A percentile compares a stretch with the other conserved stretches of the same genome.
Conservation (phyloP, 768 basidiomycete species). For the Lactifluus subvellereus region DNA sequence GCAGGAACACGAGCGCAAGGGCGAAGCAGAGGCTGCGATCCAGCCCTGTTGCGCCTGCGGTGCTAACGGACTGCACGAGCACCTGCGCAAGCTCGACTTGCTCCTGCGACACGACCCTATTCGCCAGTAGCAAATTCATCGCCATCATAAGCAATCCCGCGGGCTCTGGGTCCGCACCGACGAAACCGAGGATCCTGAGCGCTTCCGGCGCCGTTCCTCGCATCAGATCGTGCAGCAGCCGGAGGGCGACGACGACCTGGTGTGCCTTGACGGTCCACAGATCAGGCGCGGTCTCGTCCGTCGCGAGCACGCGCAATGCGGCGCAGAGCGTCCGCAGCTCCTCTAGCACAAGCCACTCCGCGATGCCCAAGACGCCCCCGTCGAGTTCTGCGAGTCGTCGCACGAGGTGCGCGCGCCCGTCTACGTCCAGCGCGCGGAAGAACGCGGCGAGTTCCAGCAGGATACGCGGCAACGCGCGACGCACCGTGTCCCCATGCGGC, state of each 20-base stretch:
- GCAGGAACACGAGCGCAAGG: slow-evolving; percentile 27
- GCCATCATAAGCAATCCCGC: slow-evolving; percentile 37
- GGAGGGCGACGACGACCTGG: slow-evolving; percentile 45
- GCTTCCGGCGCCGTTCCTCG: slow-evolving; percentile 36
- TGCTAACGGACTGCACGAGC: slow-evolving; percentile 26
- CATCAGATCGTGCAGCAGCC: slow-evolving; percentile 44
- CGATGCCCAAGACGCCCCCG: slow-evolving; percentile 47
- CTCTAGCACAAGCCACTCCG: slow-evolving; percentile 65
- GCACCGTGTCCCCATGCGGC: slow-evolving; percentile 37
- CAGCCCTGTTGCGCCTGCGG: slow-evolving; percentile 24
- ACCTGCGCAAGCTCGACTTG: slow-evolving; percentile 39
- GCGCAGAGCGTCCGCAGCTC: slow-evolving; percentile 59
- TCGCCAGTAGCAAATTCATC: slow-evolving; percentile 44
- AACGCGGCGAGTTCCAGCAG: slow-evolving; percentile 52
- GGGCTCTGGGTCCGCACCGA: slow-evolving; percentile 42
- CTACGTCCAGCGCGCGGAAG: slow-evolving; percentile 50
- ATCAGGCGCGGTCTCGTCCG: slow-evolving; percentile 31
- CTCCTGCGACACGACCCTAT: slow-evolving; percentile 40
- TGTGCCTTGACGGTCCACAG: slow-evolving; percentile 38
- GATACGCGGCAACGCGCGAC: slow-evolving; percentile 49
- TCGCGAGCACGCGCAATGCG: slow-evolving; percentile 42
- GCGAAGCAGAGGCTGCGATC: slow-evolving; percentile 29
- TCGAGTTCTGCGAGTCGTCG: slow-evolving; percentile 54
- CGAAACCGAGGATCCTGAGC: slow-evolving; percentile 37
- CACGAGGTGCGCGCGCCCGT: slow-evolving; percentile 44